Evolutionary conservation across 139 green algal genomes (phyloP), one percentile per base, ranked within the genome.

Genomic region (Protoeuglena noctilucae): DNA sequence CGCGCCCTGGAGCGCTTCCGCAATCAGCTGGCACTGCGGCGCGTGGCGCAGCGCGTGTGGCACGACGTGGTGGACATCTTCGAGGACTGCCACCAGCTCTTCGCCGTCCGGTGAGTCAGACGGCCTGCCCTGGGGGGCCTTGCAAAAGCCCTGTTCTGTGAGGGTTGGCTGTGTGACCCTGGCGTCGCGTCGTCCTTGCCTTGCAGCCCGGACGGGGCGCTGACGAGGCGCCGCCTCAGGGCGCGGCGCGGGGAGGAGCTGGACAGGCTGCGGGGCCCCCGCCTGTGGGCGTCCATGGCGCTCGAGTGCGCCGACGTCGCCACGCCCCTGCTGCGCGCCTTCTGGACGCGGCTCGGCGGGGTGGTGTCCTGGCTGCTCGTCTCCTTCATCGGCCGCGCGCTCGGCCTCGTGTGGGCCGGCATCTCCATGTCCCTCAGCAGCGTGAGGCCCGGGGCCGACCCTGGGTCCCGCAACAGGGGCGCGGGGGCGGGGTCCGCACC

Each of bases 321-420:
- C 19, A 14, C 40, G 23, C 70, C 73, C 0, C 43, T 76, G 28
- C 48, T 78, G 49, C 43, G 34, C 7, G 34, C 40, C 19, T 28
- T 72, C 23, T 51, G 62, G 23, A 24, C 27, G 12, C 49, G 50
- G 2, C 34, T 63, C 12, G 51, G 62, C 25, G 30, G 34, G 2
- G 62, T 57, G 3, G 28, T 69, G 4, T 68, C 57, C 30, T 79
- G 70, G 62, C 59, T 82, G 28, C 56, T 82, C 3, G 65, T 74
- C 4, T 28, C 39, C 12, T 29, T 77, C 34, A 76, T 82, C 25
- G 74, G 74, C 4, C 59, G 65, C 5, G 60, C 62, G 0, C 57
- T 82, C 27, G 74, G 70, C 0, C 71, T 82, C 0, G 47, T 82
- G 3, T 71, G n/a, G n/a, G n/a, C n/a, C n/a, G n/a, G n/a, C n/a